Base-by-base conservation (phyloP, 371 early-diverging fungal genomes). In the Rhizopus delemar region DNA sequence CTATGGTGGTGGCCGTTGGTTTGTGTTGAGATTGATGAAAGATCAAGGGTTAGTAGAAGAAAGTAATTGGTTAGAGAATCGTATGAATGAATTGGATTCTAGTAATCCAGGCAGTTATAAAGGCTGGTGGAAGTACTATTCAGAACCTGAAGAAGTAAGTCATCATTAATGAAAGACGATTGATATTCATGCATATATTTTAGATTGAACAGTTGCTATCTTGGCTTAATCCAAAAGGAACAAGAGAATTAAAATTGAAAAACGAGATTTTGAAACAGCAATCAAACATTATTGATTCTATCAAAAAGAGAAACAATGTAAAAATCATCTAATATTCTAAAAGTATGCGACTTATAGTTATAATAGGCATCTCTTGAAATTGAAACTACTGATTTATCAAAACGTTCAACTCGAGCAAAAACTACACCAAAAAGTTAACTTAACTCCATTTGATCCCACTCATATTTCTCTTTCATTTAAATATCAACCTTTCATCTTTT, bases 151-250 rank as follows among this genome's bases (percentile, higher is more conserved):
- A 57, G 75, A 80, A 54, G 79, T 78, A 65, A 52, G 38, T 13
- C 15, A 12, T 43, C 6, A n/a, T 5, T 35, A 11, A 16, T 2
- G 54, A 8, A 2, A 8, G 9, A 15, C 9, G 11, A 41, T 16
- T 54, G 2, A 39, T 34, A 35, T 36, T 5, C 28, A 3, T 39
- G 46, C 5, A 39, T 39, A 9, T 39, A 9, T 39, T 8, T 12
- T 66, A 78, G 76, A 73, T 80, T 45, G 74, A 80, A 33, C 63
- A 71, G 41, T 56, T 80, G 8, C 35, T 77, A 8, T 51, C 68
- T 7, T 81, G 81, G 81, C 41, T 81, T 34, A 77, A 81, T 54
- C 75, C 77, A 22, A 77, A 75, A 51, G 81, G 81, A 38, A 49
- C 58, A 3, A 59, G 81, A 31, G 81, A 80, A 53, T 67, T 60